phyloP scores from a whole-genome alignment of 192 early-diverging fungal genomes.

The Backusella westeae region DNA sequence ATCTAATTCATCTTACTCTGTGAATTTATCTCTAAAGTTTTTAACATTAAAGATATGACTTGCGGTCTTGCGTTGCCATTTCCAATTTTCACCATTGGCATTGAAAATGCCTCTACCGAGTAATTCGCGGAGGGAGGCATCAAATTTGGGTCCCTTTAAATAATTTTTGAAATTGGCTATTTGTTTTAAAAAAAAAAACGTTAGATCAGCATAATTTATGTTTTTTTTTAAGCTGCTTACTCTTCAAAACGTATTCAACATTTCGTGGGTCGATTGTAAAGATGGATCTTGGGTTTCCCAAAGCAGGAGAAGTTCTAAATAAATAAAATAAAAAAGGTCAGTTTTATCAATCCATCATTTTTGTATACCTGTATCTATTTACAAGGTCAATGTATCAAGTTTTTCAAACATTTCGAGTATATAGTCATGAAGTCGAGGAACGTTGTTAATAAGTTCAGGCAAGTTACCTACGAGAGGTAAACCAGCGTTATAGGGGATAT shows the following conservation, averaged over 20 bases:
- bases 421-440: slow-evolving; percentile 18
- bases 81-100: slow-evolving; percentile 65
- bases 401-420: slow-evolving; percentile 10
- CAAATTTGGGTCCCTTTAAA: slow-evolving; percentile 39
- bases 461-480: slow-evolving; percentile 25
- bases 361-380: neutral
- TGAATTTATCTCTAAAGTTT: slow-evolving; percentile 38
- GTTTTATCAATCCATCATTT: neutral
- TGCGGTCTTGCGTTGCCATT: slow-evolving; percentile 53
- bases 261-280: slow-evolving; percentile 28
- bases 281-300: slow-evolving; percentile 22
- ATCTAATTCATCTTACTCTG: slow-evolving; percentile 19
- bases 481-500: slow-evolving; percentile 11
- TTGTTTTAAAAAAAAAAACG: neutral
- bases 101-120: slow-evolving; percentile 72
- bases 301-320: slow-evolving; percentile 14
- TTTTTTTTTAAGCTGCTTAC: slow-evolving; percentile 16
- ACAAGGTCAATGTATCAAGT: slow-evolving; percentile 17
- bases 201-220: neutral
- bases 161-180: slow-evolving; percentile 39
- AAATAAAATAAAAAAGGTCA: neutral
- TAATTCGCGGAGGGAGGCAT: slow-evolving; percentile 44
- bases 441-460: neutral
- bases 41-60: slow-evolving; percentile 35
- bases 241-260: slow-evolving; percentile 37